Evolutionary conservation across 1,284 basidiomycete species (phyloP).

Genomic region (Ganoderma leucocontextum): DNA sequence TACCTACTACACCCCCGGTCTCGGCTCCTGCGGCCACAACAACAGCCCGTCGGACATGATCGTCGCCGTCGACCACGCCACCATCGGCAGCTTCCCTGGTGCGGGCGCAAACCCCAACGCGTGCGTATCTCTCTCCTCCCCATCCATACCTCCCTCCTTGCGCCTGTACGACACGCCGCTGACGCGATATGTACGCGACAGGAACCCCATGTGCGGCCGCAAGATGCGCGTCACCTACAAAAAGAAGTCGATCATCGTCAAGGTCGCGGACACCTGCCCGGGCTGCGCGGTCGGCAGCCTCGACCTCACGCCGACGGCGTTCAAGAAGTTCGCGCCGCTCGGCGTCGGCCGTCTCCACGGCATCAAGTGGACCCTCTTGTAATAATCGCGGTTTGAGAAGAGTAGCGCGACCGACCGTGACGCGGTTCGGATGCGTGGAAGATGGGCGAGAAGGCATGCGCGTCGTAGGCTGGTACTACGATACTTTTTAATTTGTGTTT

Average conservation of each 20-base stretch:
- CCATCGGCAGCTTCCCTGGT: constrained; percentile 33
- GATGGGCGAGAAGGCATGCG: neutral
- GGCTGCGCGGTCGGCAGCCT: constrained; percentile 49
- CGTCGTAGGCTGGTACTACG: neutral
- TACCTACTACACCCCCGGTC: constrained; percentile 31
- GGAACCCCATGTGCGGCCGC: constrained; percentile 48
- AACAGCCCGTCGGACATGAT: constrained; percentile 33
- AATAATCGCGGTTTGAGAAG: neutral
- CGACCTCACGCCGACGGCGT: constrained; percentile 53
- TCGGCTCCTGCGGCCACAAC: constrained; percentile 31
- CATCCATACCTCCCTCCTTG: neutral
- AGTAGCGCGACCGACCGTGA: neutral
- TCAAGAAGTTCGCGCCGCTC: constrained; percentile 47
- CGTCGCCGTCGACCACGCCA: constrained; percentile 27
- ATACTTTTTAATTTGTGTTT: neutral
- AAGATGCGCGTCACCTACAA: constrained; percentile 37
- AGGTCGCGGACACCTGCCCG: constrained; percentile 53
- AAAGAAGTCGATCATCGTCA: constrained; percentile 41
- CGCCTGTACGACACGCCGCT: constrained; percentile 8
- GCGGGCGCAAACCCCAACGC: constrained; percentile 31
- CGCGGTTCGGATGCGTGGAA: neutral
- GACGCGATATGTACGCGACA: neutral
- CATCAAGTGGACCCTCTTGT: constrained; percentile 32
- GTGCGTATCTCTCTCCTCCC: constrained; percentile 10
- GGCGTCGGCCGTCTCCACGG: constrained; percentile 34